Evolutionary conservation across 495 filamentous ascomycete species (phyloP).

Genomic region (Jackrogersella minutella): DNA sequence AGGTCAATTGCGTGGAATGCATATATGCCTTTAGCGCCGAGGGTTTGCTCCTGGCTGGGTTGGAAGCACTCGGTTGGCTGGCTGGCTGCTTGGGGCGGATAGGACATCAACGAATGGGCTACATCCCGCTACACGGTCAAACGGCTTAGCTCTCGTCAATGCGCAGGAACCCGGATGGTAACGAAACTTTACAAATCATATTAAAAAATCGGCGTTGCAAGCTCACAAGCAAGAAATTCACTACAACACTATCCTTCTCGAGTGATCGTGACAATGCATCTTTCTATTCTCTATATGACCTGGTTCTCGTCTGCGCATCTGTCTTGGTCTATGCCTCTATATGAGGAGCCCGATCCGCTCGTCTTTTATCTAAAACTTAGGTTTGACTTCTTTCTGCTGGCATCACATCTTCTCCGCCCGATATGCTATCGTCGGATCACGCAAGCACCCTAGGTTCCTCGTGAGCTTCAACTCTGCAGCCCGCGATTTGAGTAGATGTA

Average conservation of each 20-base stretch:
- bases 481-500: constrained; percentile 72
- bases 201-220: no score
- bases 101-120: no score
- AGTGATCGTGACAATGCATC: neutral
- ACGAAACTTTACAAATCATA: neutral
- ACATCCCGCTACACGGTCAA: no score
- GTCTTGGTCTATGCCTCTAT: neutral
- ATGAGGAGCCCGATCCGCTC: neutral
- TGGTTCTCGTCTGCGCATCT: neutral
- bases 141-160: neutral
- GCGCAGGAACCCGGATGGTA: neutral
- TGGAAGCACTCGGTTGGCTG: no score
- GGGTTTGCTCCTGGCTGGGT: no score
- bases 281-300: neutral
- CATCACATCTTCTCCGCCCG: constrained; percentile 60
- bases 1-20: no score
- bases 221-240: neutral
- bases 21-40: no score
- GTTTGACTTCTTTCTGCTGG: no score
- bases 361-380: neutral
- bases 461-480: constrained; percentile 84
- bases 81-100: no score
- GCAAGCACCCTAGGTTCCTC: constrained; percentile 70
- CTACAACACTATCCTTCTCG: neutral
- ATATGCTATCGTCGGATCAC: constrained; percentile 67